Conservation (phyloP, 2,329 filamentous ascomycete species). For the Fusarium veterinarium region DNA sequence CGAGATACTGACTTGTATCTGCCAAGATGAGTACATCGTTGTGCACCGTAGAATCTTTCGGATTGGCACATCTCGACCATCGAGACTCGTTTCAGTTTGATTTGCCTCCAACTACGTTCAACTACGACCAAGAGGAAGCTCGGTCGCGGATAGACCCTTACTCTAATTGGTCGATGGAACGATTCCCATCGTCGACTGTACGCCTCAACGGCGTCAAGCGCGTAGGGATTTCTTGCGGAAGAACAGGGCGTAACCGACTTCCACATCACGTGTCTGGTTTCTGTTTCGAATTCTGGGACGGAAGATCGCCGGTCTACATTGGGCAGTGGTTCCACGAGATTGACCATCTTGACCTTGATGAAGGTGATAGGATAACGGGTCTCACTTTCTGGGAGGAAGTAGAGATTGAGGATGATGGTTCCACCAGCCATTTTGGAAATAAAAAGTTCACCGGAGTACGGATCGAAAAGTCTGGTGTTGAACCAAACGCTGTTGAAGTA, state of each 20-base stretch:
- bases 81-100: accelerated
- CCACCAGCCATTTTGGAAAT: accelerated
- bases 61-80: background rate
- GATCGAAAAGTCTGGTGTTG: background rate
- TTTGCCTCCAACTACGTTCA: no score
- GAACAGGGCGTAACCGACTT: background rate
- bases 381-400: background rate
- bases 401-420: no score
- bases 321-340: constrained; percentile 13
- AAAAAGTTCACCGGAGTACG: background rate
- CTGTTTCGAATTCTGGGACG: constrained; percentile 9
- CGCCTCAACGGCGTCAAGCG: background rate
- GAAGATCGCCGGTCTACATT: background rate
- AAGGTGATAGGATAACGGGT: background rate
- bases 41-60: background rate
- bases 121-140: background rate
- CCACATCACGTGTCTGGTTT: background rate
- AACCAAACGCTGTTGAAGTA: background rate
- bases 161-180: background rate
- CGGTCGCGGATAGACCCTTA: no score
- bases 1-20: accelerated
- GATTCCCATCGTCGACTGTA: no score
- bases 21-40: background rate
- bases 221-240: background rate
- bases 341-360: background rate